These are phyloP conservation scores for Starmerella riodocensis DNA, from an alignment of 805 yeast genomes.

Conservation along the genomic window DNA sequence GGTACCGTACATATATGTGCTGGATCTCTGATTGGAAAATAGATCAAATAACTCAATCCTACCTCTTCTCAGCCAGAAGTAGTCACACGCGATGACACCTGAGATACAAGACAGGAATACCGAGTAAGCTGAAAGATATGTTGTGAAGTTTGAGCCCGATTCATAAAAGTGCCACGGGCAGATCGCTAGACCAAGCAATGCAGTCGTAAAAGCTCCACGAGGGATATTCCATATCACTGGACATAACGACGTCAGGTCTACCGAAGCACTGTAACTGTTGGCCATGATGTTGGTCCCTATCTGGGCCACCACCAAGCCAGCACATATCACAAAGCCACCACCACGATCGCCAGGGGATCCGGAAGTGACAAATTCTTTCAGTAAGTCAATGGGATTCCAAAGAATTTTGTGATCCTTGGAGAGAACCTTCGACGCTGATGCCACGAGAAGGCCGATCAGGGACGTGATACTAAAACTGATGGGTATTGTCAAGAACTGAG, in stretches of 20 bases:
- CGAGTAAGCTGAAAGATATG: conserved; percentile 67
- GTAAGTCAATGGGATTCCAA: conserved; percentile 78
- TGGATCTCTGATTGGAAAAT: conserved; percentile 36
- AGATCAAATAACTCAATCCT: conserved; percentile 49
- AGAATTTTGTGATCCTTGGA: conserved; percentile 49
- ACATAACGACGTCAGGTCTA: conserved; percentile 36
- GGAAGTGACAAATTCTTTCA: conserved; percentile 41
- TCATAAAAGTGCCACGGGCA: conserved; percentile 76
- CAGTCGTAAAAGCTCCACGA: conserved; percentile 71
- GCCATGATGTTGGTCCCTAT: conserved; percentile 37
- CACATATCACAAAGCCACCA: conserved; percentile 64
- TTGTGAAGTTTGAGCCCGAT: conserved; percentile 59
- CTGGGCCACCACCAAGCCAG: conserved; percentile 46
- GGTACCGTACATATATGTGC: conserved; percentile 45
- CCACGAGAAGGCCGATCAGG: conserved; percentile 69
- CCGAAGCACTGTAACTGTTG: conserved; percentile 38
- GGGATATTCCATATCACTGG: conserved; percentile 45
- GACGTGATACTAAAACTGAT: conserved; percentile 67
- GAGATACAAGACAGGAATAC: conserved; percentile 75
- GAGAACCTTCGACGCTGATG: conserved; percentile 53
- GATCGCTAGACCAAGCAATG: conserved; percentile 51
- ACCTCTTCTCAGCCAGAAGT: conserved; percentile 62
- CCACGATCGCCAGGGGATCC: conserved; percentile 45
- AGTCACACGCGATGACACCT: conserved; percentile 53
- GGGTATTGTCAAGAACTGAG: conserved; percentile 58